phyloP scores from a whole-genome alignment of 1,284 basidiomycete species.

The Cyathus olla region DNA sequence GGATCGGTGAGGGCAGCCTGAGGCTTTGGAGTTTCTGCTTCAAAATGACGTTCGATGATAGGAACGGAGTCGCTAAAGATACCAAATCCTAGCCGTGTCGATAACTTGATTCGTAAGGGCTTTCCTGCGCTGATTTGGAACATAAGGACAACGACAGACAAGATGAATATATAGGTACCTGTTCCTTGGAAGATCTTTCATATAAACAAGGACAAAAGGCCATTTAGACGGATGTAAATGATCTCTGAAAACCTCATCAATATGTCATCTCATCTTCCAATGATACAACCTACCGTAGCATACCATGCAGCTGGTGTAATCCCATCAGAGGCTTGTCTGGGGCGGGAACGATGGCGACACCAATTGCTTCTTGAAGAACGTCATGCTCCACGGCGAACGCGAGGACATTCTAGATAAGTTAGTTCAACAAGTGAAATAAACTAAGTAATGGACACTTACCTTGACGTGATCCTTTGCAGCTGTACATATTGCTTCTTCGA shows the following conservation, averaged over 20 bases:
- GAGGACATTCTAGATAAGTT: conserved; percentile 37
- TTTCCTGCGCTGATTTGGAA: conserved; percentile 48
- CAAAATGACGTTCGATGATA: conserved; percentile 49
- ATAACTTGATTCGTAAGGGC: conserved; percentile 54
- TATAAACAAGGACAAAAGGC: conserved; percentile 56
- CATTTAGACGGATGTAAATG: conserved; percentile 59
- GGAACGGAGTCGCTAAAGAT: conserved; percentile 47
- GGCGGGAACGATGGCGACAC: conserved; percentile 50
- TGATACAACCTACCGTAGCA: conserved; percentile 39
- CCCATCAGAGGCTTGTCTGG: conserved; percentile 44
- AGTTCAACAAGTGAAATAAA: neutral
- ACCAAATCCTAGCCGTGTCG: conserved; percentile 50
- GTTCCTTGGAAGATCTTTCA: conserved; percentile 57
- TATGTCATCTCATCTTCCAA: neutral
- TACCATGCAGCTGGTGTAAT: conserved; percentile 52
- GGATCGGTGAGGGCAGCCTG: conserved; percentile 46
- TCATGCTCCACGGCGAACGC: conserved; percentile 57
- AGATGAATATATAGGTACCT: conserved; percentile 18
- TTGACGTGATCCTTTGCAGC: conserved; percentile 54
- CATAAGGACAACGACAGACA: conserved; percentile 1
- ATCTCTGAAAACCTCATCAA: conserved; percentile 24
- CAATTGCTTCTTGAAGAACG: conserved; percentile 57
- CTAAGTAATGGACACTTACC: conserved; percentile 26
- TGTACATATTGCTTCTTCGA: conserved; percentile 58
- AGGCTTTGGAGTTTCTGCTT: conserved; percentile 45